Evolutionary conservation across 495 filamentous ascomycete species (phyloP).

Genomic region (Aspergillus indologenus): DNA sequence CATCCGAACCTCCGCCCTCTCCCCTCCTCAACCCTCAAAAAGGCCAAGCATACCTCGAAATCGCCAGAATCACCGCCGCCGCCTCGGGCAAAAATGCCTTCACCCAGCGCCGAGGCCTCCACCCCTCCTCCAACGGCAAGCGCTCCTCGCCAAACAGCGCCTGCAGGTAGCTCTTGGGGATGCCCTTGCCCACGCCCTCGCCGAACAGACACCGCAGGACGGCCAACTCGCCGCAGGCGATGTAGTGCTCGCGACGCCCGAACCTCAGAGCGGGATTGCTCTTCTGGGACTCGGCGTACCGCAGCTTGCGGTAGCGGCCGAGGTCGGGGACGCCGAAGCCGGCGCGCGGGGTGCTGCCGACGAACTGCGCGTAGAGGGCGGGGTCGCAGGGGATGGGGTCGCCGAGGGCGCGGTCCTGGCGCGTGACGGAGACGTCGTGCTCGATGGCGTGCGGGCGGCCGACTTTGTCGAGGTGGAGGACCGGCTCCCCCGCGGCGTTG

Average conservation of each 20-base stretch:
- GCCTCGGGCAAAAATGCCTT: constrained; percentile 2
- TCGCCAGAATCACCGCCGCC: not conserved
- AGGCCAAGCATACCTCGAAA: constrained; percentile 3
- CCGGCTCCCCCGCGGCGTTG: constrained; percentile 7
- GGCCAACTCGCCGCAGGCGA: constrained; percentile 14
- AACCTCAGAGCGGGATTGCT: constrained; percentile 5
- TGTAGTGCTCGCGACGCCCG: constrained; percentile 7
- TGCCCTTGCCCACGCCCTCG: constrained; percentile 2
- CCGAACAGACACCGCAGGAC: constrained; percentile 15
- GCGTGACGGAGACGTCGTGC: constrained; percentile 20
- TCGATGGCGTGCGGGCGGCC: constrained; percentile 17
- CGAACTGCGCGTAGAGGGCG: constrained; percentile 9
- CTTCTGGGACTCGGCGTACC: constrained; percentile 11
- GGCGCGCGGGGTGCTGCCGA: not conserved
- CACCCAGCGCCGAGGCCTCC: constrained; percentile 14
- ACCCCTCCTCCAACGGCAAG: constrained; percentile 19
- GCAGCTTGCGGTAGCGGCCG: constrained; percentile 12
- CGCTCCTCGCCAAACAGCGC: constrained; percentile 20
- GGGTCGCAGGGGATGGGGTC: constrained; percentile 12
- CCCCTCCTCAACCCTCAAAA: not conserved
- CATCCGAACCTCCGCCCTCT: not conserved
- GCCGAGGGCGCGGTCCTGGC: constrained; percentile 18
- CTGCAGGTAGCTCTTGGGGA: constrained; percentile 16
- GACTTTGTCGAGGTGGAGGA: constrained; percentile 18
- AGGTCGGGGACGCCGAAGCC: constrained; percentile 6